A percentile compares a stretch with the other conserved stretches of the same genome.
phyloP scores from a whole-genome alignment of 169 alveolate genomes.

The Perkinsus olseni region DNA sequence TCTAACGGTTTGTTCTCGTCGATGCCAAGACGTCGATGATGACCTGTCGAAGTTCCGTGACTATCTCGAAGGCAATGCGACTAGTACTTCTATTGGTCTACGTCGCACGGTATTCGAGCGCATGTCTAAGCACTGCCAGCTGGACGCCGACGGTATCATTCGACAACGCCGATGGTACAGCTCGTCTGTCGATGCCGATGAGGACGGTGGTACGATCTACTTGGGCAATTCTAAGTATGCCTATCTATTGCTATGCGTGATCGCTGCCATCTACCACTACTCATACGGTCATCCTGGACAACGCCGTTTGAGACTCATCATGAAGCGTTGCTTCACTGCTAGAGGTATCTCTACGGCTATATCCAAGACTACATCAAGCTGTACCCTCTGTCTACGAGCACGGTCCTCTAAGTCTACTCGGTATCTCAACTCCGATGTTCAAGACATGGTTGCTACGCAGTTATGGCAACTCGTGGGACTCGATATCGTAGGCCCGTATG shows the following conservation, averaged over 20 bases:
- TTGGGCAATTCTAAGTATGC: neutral
- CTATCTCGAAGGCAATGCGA: neutral
- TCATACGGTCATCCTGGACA: neutral
- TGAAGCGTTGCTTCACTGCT: neutral
- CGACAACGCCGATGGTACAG: neutral
- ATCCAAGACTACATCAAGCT: neutral
- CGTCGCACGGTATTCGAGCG: neutral
- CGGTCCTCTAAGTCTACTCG: neutral
- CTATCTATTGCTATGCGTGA: neutral
- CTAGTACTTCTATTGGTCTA: neutral
- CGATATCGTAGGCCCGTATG: neutral
- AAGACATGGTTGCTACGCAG: neutral
- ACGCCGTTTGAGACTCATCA: neutral
- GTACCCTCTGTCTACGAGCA: neutral
- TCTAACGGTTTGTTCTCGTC: neutral
- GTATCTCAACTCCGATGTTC: neutral
- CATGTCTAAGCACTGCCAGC: neutral
- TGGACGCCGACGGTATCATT: neutral
- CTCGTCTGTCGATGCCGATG: neutral
- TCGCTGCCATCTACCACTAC: neutral
- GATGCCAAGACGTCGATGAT: neutral
- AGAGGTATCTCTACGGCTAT: neutral
- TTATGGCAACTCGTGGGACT: neutral
- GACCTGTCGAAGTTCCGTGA: neutral
- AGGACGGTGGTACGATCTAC: neutral